Base-by-base conservation (phyloP, 257 asterid species). In the Voacanga thouarsii region DNA sequence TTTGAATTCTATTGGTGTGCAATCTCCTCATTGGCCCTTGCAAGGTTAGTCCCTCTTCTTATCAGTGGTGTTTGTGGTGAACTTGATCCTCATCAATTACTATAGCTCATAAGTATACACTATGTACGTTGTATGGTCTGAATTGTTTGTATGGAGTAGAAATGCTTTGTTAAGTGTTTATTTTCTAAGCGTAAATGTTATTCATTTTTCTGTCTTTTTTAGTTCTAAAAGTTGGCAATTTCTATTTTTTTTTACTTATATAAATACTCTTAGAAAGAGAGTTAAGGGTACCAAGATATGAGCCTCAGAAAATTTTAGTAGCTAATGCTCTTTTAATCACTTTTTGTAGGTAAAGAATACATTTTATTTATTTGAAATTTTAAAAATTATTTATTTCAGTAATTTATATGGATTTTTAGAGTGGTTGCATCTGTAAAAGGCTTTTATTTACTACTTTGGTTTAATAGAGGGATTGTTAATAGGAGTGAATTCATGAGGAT, bases 231-330 rank as follows among this genome's bases (percentile, higher is more conserved):
- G 57, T 55, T 67, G 50, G 8, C 50, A 10, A n/a, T 69, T 56
- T 65, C 12, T 41, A 30, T 73, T 77, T 39, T 68, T 39, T 49
- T 76, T 21, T 80, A 80, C 66, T 69, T 72, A 39, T 75, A 28
- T 30, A 78, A 71, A 50, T 41, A 65, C 73, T 80, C 12, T 80
- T 91, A 98, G 96, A 61, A 87, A 90, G 23, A 90, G 82, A 67
- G 88, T 73, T 14, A 91, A 86, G 89, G 90, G 86, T 63, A 75
- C 84, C 63, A 92, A 75, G 93, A 69, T 95, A 95, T 74, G 51
- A 90, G 85, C 99, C 99, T 30, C 97, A 95, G 84, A 95, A 91
- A 92, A 93, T 89, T 79, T 95, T 98, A 51, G 99, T 88, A 73
- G 87, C 98, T 49, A 93, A 95, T 88, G 97, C 99, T 72, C 80